phyloP scores from a whole-genome alignment of 345 rosid genomes.

The Eucalyptus marginata region DNA sequence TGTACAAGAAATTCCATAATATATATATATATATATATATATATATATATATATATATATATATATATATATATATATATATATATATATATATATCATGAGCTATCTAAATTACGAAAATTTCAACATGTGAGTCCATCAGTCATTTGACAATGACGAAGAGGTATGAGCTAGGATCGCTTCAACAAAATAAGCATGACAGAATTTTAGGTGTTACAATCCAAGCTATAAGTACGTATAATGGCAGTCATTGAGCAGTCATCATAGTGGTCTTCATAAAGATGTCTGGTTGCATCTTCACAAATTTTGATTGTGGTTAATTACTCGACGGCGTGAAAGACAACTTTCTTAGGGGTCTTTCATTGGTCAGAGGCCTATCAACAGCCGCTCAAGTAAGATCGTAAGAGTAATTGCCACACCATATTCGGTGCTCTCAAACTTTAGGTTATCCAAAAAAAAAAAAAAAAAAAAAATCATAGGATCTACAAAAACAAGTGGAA shows the following conservation, averaged over 20 bases:
- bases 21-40: neutral
- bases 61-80: neutral
- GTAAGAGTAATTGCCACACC: neutral
- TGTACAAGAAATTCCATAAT: neutral
- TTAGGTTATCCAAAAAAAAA: neutral
- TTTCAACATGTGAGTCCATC: neutral
- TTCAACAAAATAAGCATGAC: neutral
- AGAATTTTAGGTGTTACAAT: neutral
- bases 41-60: neutral
- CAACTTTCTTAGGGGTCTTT: too few species aligned
- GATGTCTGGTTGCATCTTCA: neutral
- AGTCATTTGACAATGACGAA: neutral
- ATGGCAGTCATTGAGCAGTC: constrained; percentile 18
- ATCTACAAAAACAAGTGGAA: neutral
- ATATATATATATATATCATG: neutral
- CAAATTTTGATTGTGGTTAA: too few species aligned
- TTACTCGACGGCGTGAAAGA: too few species aligned
- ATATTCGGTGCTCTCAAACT: neutral
- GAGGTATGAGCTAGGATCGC: neutral
- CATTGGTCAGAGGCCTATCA: too few species aligned
- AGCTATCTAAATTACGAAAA: neutral
- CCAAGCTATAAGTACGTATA: neutral
- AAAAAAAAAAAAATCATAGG: neutral
- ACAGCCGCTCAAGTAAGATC: too few species aligned
- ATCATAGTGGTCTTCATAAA: constrained; percentile 62